Evolutionary conservation across 129 eudicot species (phyloP).

Genomic region (Flaveria ramosissima): DNA sequence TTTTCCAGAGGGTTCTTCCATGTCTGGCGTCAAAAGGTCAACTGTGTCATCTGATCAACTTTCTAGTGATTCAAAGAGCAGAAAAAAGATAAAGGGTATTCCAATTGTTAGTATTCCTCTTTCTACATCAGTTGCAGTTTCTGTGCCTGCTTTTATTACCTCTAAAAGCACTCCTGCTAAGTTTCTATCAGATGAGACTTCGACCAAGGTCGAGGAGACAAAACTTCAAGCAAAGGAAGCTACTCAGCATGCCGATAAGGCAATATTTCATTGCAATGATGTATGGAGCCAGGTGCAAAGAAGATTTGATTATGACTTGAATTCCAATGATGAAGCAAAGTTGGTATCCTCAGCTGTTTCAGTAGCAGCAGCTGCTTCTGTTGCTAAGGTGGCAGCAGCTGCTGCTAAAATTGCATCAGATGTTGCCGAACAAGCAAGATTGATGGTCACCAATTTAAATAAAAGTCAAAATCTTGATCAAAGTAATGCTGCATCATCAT

Average conservation of each 20-base stretch:
- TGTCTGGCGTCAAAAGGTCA: slow-evolving; percentile 10
- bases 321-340: slow-evolving; percentile 59
- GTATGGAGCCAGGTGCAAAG: slow-evolving; percentile 74
- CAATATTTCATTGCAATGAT: slow-evolving; percentile 59
- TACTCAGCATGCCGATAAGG: slow-evolving; percentile 60
- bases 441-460: slow-evolving; percentile 55
- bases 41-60: slow-evolving; percentile 36
- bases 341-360: slow-evolving; percentile 81
- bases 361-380: slow-evolving; percentile 85
- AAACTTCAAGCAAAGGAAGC: slow-evolving; percentile 73
- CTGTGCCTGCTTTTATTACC: slow-evolving; percentile 36
- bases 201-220: slow-evolving; percentile 70
- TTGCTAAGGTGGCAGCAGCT: slow-evolving; percentile 97
- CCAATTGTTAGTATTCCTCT: slow-evolving; percentile 35
- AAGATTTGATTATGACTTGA: slow-evolving; percentile 49
- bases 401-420: slow-evolving; percentile 82
- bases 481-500: slow-evolving; percentile 7
- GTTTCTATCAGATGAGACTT: slow-evolving; percentile 41
- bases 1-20: slow-evolving; percentile 29
- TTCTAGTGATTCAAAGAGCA: slow-evolving; percentile 48
- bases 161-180: slow-evolving; percentile 40
- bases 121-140: slow-evolving; percentile 46
- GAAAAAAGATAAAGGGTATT: slow-evolving; percentile 67
- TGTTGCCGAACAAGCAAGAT: slow-evolving; percentile 68
- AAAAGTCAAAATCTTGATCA: slow-evolving; percentile 29